Conservation (phyloP, 768 basidiomycete species). For the Pisolithus tinctorius region DNA sequence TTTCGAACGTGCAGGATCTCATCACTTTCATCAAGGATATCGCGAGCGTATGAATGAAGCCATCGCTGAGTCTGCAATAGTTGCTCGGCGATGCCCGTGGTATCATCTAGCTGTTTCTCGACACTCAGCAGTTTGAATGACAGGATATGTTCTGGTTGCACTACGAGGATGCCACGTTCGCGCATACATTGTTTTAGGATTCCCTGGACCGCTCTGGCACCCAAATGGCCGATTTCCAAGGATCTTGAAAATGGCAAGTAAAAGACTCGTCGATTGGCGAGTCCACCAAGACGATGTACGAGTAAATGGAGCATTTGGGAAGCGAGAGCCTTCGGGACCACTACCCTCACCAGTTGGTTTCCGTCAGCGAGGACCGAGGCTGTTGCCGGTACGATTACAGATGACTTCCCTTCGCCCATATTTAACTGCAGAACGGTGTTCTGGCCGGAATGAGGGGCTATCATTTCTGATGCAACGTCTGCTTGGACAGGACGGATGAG, state of each 20-base stretch:
- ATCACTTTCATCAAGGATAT: slow-evolving; percentile 27
- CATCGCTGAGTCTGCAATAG: slow-evolving; percentile 24
- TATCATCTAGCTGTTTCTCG: slow-evolving; percentile 24
- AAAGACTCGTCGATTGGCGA: slow-evolving; percentile 41
- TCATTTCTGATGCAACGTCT: slow-evolving; percentile 40
- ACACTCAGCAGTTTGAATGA: slow-evolving; percentile 44
- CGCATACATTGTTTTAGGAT: slow-evolving; percentile 35
- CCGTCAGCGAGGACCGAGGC: slow-evolving; percentile 37
- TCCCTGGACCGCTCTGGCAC: slow-evolving; percentile 18
- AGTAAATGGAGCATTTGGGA: slow-evolving; percentile 47
- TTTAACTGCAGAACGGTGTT: slow-evolving; percentile 45
- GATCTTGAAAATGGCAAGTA: slow-evolving; percentile 45
- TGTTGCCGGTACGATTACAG: slow-evolving; percentile 41
- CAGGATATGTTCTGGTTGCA: slow-evolving; percentile 49
- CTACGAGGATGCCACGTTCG: slow-evolving; percentile 37
- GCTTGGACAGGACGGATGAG: slow-evolving; percentile 37
- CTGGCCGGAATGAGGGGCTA: slow-evolving; percentile 26
- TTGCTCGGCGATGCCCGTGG: not conserved
- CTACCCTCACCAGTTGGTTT: slow-evolving; percentile 37
- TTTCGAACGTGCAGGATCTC: slow-evolving; percentile 35
- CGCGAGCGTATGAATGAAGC: slow-evolving; percentile 19
- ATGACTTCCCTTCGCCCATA: slow-evolving; percentile 55
- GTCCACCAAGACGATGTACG: slow-evolving; percentile 35
- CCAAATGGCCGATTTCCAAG: slow-evolving; percentile 12
- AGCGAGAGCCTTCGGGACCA: slow-evolving; percentile 43